Evolutionary conservation across 768 basidiomycete species (phyloP), one percentile per base, ranked within the genome.

Genomic region (Calocera viscosa): DNA sequence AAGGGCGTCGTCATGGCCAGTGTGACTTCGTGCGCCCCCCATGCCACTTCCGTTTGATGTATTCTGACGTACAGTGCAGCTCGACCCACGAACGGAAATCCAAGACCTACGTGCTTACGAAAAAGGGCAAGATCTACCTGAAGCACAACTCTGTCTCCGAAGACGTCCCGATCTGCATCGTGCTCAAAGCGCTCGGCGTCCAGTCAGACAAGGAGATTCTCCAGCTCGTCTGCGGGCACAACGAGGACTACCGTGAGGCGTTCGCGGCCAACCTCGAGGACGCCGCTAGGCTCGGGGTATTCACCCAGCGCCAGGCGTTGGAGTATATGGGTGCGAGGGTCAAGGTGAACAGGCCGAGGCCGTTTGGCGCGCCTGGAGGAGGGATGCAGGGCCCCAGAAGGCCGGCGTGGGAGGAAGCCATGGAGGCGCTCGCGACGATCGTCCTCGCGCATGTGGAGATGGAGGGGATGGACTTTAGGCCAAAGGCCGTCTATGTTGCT

Each of bases 151-250:
- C 92, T 64, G 88, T 96, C 68, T 89, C 93, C 70, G 96, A 99
- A 77, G 94, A 94, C 74, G 90, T 99, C 30, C 95, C 96, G 2
- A 93, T 99, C 66, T 94, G 86, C 49, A 86, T 99, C 73, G 94
- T 92, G 11, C 86, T 99, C 71, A 98, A 97, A 77, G 96, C 96
- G 8, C 85, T 99, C 49, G 94, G 95, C 1, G 86, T 96, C 69
- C 91, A 94, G 71, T 94, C 96, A 1, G 95, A 98, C 79, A 97
- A 96, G 77, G 96, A 99, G 74, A 95, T 98, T 49, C 84, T 98
- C 28, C 82, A 97, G 26, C 83, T 97, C 65, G 94, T 92, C 7
- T 93, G 94, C 49, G 96, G 96, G 5, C 89, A 86, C 71, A 88
- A 90, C 39, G 94, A 96, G 69, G 83, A 86, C 11, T 95, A 94